Base-by-base conservation (phyloP, 1,284 basidiomycete species). In the Papiliotrema nemorosa region DNA sequence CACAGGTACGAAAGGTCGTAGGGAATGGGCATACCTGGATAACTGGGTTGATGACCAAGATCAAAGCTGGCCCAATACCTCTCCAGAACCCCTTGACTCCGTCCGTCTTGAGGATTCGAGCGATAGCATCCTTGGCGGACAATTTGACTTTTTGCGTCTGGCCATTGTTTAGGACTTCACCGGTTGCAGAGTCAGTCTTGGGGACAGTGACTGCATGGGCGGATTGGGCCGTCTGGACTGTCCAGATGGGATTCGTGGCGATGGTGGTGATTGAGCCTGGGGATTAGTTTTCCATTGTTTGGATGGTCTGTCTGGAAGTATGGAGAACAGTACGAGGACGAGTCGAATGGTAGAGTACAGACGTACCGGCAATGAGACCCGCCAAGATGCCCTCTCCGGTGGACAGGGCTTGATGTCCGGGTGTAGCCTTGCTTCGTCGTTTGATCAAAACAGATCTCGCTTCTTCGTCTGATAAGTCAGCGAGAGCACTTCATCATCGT, bases 31-130 rank as follows among this genome's bases (percentile, higher is more conserved):
- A 44, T 33, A 76, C 76, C 69, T 82, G 81, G 37, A 98, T 80
- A 31, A 99, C 88, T 7, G 96, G 96, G 74, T 99, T 99, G 64
- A 92, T 83, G 62, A 97, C 93, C 39, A 98, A 80, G 31, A 93
- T 81, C 46, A 98, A 78, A 16, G 94, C 93, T 2, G 96, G 93
- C 0, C 92, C 91, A 36, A 99, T 82, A n/a, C 96, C 96, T 47
- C 91, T 81, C 87, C 89, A 97, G 67, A 99, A 87, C 1, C 86
- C 93, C 20, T 79, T 72, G 20, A 84, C 62, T 12, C 94, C 94
- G 66, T 87, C 88, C 58, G 85, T 85, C 47, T 82, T 79, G 37
- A 92, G 63, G 55, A 98, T 90, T 56, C 81, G 81, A 49, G 80
- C 74, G 31, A 89, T 77, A 2, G 88, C 89, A 64, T 88, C 80